These are phyloP conservation scores for Cryphonectria parasitica DNA, from an alignment of 2,329 filamentous ascomycete genomes.

Conservation along the genomic window DNA sequence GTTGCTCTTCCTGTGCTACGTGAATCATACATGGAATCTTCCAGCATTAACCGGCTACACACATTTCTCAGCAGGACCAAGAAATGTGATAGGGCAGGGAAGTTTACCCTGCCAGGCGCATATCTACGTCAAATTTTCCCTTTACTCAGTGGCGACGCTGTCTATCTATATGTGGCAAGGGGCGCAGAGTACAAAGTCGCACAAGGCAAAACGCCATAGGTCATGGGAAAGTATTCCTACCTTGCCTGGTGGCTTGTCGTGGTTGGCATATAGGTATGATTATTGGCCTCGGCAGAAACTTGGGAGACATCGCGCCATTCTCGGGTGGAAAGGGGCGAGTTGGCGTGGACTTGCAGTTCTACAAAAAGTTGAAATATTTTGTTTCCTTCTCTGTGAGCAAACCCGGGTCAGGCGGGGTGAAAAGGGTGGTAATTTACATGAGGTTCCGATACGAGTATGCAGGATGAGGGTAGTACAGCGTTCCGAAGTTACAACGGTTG, in stretches of 20 bases:
- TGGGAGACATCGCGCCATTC: not conserved
- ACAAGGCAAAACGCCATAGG: not conserved
- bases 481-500: not conserved
- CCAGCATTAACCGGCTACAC: not conserved
- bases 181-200: not conserved
- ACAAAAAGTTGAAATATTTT: not conserved
- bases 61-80: not conserved
- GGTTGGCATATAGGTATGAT: not conserved
- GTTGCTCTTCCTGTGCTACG: not conserved
- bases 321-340: not conserved
- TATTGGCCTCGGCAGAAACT: not conserved
- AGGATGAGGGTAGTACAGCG: not conserved
- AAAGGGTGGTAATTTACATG: not conserved
- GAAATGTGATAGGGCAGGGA: not conserved
- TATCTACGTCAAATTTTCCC: not conserved
- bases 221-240: not conserved
- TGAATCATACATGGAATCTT: not conserved
- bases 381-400: not conserved
- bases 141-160: not conserved
- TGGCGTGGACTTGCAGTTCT: not conserved
- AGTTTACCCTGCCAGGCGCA: not conserved
- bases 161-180: not conserved
- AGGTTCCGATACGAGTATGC: not conserved
- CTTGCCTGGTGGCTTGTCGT: not conserved
- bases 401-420: not conserved